Conservation (phyloP, 1,284 basidiomycete species). For the Abortiporus biennis region DNA sequence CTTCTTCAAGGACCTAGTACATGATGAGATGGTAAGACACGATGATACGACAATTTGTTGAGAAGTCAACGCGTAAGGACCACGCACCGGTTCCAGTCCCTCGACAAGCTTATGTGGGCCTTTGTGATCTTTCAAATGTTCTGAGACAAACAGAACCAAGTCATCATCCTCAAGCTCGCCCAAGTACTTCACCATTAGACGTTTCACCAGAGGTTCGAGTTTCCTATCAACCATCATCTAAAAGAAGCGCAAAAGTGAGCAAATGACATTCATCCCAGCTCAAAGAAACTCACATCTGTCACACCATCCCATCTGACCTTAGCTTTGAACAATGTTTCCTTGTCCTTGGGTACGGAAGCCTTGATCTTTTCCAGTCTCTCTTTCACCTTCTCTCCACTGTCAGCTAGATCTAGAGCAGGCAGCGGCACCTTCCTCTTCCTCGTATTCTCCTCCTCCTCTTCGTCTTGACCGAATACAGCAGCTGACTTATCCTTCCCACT, state of each 20-base stretch:
- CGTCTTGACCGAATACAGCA: conserved; percentile 72
- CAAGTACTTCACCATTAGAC: conserved; percentile 76
- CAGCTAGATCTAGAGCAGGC: conserved; percentile 83
- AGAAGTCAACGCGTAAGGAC: conserved; percentile 1
- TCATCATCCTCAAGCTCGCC: conserved; percentile 88
- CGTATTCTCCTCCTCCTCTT: conserved; percentile 73
- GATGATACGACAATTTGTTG: neutral
- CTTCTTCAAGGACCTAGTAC: conserved; percentile 79
- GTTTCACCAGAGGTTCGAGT: conserved; percentile 73
- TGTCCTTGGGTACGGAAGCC: conserved; percentile 62
- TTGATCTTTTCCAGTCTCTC: conserved; percentile 75
- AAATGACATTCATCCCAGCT: conserved; percentile 1
- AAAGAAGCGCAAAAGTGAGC: conserved; percentile 1
- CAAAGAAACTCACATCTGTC: conserved; percentile 58
- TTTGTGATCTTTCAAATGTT: conserved; percentile 84
- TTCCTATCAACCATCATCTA: conserved; percentile 77
- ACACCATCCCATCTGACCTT: conserved; percentile 86
- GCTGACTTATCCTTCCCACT: conserved; percentile 43
- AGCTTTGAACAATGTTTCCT: conserved; percentile 69
- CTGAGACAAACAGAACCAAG: conserved; percentile 83
- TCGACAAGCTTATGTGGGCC: conserved; percentile 76
- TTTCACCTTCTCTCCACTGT: conserved; percentile 68
- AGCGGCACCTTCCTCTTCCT: conserved; percentile 77
- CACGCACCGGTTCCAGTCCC: conserved; percentile 81
- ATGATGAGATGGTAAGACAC: neutral